These are phyloP conservation scores for Yamadazyma dushanensis DNA, from an alignment of 1,139 yeast genomes.

Conservation along the genomic window DNA sequence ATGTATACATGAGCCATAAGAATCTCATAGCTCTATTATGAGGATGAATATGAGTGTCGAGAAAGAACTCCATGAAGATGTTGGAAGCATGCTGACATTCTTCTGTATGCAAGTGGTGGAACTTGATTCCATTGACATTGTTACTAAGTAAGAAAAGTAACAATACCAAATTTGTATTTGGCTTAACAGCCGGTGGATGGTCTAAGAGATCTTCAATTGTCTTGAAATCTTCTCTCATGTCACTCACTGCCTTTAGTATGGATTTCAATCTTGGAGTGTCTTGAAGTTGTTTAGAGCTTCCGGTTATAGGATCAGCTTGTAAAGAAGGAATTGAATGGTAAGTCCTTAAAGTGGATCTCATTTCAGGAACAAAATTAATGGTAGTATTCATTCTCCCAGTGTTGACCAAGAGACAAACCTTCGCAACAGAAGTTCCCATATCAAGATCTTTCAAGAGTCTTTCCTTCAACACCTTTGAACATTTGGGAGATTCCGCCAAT, in stretches of 20 bases:
- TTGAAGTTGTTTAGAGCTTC: conserved; percentile 71
- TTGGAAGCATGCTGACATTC: conserved; percentile 21
- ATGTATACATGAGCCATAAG: conserved; percentile 81
- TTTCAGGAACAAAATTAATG: conserved; percentile 92
- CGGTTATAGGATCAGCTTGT: conserved; percentile 62
- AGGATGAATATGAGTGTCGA: conserved; percentile 55
- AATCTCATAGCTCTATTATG: conserved; percentile 68
- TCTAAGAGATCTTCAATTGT: conserved; percentile 49
- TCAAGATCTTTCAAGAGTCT: conserved; percentile 64
- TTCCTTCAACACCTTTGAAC: conserved; percentile 80
- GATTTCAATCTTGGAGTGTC: conserved; percentile 94
- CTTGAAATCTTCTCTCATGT: conserved; percentile 40
- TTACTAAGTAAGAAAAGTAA: conserved; percentile 73
- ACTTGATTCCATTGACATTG: conserved; percentile 51
- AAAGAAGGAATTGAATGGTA: conserved; percentile 91
- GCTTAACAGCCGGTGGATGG: conserved; percentile 35
- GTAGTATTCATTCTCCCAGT: conserved; percentile 95
- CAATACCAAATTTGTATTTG: conserved; percentile 63
- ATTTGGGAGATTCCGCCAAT: conserved; percentile 78
- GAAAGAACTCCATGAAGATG: conserved; percentile 64
- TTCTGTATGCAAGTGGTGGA: conserved; percentile 21
- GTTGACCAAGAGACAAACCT: conserved; percentile 84
- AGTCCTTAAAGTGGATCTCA: conserved; percentile 90
- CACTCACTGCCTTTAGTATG: conserved; percentile 76
- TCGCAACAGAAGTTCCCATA: conserved; percentile 71